phyloP scores from a whole-genome alignment of 1,284 basidiomycete species.

The Anthracocystis panici-leucophaei region DNA sequence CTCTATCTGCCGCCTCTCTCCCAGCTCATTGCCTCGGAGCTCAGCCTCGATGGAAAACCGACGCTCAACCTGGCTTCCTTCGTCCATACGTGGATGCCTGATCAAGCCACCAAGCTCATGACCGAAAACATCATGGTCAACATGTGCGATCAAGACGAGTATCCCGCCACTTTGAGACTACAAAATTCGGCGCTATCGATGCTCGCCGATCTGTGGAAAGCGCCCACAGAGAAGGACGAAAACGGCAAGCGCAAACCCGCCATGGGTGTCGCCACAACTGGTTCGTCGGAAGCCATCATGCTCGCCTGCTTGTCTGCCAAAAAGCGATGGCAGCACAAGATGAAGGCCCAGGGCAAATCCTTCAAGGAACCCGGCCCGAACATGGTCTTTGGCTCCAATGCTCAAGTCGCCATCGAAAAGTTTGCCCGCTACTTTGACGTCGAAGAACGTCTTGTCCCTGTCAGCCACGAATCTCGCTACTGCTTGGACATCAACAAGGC shows the following conservation, averaged over 20 bases:
- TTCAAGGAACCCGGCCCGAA: constrained; percentile 74
- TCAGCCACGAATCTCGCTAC: constrained; percentile 72
- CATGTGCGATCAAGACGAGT: constrained; percentile 87
- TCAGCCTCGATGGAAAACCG: constrained; percentile 79
- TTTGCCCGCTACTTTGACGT: constrained; percentile 91
- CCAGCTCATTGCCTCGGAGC: constrained; percentile 81
- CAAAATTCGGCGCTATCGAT: too few species aligned
- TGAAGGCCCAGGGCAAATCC: constrained; percentile 79
- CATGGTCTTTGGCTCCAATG: constrained; percentile 83
- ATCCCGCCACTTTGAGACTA: too few species aligned
- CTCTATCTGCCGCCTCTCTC: constrained; percentile 70
- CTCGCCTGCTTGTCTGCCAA: constrained; percentile 95
- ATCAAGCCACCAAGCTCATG: constrained; percentile 68
- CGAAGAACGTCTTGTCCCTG: constrained; percentile 72
- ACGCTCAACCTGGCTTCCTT: constrained; percentile 81
- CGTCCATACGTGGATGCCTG: constrained; percentile 75
- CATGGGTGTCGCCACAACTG: constrained; percentile 84
- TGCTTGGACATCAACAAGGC: constrained; percentile 85
- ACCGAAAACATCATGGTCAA: constrained; percentile 79
- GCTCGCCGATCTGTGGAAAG: constrained; percentile 92
- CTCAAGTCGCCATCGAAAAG: constrained; percentile 74
- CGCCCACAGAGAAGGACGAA: constrained; percentile 67
- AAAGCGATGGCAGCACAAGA: constrained; percentile 88
- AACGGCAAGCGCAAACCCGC: constrained; percentile 58
- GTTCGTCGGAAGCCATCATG: constrained; percentile 88